Conservation (phyloP, 2,329 filamentous ascomycete genomes). For the Aspergillus ochraceus region DNA sequence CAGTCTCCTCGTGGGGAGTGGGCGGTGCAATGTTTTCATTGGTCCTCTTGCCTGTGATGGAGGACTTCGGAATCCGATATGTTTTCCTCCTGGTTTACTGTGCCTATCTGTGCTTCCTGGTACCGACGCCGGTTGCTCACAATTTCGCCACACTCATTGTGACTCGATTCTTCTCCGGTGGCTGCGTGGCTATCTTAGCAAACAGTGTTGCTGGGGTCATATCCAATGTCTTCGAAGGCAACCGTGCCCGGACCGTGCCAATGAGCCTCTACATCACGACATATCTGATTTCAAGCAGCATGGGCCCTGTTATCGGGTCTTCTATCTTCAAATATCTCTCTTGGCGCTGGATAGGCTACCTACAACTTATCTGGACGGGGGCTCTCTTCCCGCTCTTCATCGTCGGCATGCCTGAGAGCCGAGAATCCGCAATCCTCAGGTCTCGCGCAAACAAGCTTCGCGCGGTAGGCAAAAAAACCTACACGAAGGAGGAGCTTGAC, state of each 20-base stretch:
- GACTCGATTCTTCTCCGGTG: slow-evolving; percentile 45
- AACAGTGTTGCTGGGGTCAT: slow-evolving; percentile 35
- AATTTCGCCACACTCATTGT: slow-evolving; percentile 48
- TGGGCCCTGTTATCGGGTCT: slow-evolving; percentile 46
- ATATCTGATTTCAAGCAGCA: slow-evolving; percentile 41
- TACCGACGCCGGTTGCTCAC: slow-evolving; percentile 43
- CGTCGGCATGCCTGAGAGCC: slow-evolving; percentile 41
- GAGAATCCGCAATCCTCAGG: slow-evolving; percentile 41
- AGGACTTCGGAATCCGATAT: slow-evolving; percentile 43
- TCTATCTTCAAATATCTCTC: slow-evolving; percentile 28
- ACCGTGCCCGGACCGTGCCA: slow-evolving; percentile 35
- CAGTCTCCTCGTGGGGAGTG: slow-evolving; percentile 33
- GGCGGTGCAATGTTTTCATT: slow-evolving; percentile 30
- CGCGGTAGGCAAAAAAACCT: slow-evolving; percentile 28
- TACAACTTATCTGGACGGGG: slow-evolving; percentile 41
- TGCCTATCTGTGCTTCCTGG: slow-evolving; percentile 40
- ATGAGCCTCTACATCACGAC: slow-evolving; percentile 44
- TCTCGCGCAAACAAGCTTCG: slow-evolving; percentile 37
- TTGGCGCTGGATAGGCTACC: slow-evolving; percentile 42
- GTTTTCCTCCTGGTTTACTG: slow-evolving; percentile 42
- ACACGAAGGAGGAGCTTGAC: slow-evolving; percentile 36
- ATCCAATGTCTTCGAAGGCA: slow-evolving; percentile 33
- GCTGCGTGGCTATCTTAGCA: slow-evolving; percentile 40
- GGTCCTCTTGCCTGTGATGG: slow-evolving; percentile 34
- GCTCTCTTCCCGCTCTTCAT: slow-evolving; percentile 39